Percentiles rank a stretch among this genome's conserved stretches.
These are phyloP conservation scores for Yarrowia bubula DNA, from an alignment of 805 yeast genomes.

Conservation along the genomic window DNA sequence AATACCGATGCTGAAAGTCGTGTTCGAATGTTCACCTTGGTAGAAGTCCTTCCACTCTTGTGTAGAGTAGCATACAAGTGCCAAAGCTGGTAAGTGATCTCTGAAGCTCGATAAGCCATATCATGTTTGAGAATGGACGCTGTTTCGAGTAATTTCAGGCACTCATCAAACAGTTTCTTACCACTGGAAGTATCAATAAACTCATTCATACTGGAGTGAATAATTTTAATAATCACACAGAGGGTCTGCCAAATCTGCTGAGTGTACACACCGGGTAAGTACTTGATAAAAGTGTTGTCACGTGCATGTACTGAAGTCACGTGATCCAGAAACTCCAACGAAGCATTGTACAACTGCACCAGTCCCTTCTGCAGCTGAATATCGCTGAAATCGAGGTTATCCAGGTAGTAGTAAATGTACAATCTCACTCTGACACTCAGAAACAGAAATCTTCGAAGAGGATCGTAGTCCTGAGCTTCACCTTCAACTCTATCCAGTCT, in stretches of 20 bases:
- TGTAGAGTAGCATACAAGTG: constrained; percentile 70
- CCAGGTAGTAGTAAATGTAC: constrained; percentile 77
- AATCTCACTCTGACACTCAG: constrained; percentile 78
- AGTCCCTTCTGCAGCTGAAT: constrained; percentile 71
- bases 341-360: constrained; percentile 75
- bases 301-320: constrained; percentile 49
- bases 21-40: constrained; percentile 53
- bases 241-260: constrained; percentile 90
- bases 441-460: constrained; percentile 65
- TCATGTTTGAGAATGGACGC: constrained; percentile 90
- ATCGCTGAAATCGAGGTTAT: constrained; percentile 43
- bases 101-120: constrained; percentile 87
- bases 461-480: constrained; percentile 50
- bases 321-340: constrained; percentile 67
- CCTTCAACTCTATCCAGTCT: constrained; percentile 64
- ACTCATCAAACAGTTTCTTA: constrained; percentile 48
- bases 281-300: constrained; percentile 54
- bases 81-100: constrained; percentile 95
- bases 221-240: constrained; percentile 72
- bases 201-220: constrained; percentile 68
- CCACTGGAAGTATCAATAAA: constrained; percentile 72
- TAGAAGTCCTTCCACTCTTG: constrained; percentile 26
- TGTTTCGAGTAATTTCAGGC: constrained; percentile 53
- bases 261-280: constrained; percentile 74
- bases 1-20: constrained; percentile 92